Evolutionary conservation across 2,329 filamentous ascomycete genomes (phyloP).

Genomic region (Verticillium nubilum): DNA sequence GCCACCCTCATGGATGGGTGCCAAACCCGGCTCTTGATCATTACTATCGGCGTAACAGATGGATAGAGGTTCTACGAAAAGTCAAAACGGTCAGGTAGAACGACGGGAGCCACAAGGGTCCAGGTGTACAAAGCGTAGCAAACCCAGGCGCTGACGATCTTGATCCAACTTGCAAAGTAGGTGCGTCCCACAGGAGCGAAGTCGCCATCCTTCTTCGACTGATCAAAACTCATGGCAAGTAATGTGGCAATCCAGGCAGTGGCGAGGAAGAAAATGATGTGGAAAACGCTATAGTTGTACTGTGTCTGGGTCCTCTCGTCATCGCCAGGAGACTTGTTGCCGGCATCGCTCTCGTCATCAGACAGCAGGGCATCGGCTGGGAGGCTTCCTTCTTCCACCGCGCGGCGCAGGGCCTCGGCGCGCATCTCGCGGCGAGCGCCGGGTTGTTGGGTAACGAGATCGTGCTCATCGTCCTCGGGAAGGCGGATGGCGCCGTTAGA

Average conservation of each 20-base stretch:
- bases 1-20: not conserved
- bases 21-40: not conserved
- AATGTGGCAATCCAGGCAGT: conserved; percentile 95
- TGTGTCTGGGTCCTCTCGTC: conserved; percentile 87
- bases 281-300: conserved; percentile 95
- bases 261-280: conserved; percentile 94
- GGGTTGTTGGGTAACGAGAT: conserved; percentile 82
- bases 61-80: conserved; percentile 27
- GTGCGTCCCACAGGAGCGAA: conserved; percentile 93
- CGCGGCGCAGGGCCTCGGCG: conserved; percentile 81
- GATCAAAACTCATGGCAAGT: conserved; percentile 66
- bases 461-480: conserved; percentile 75
- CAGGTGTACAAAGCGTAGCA: conserved; percentile 93
- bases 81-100: conserved; percentile 83
- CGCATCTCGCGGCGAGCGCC: conserved; percentile 81
- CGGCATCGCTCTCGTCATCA: conserved; percentile 61
- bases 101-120: conserved; percentile 82
- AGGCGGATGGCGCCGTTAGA: conserved; percentile 51
- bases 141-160: conserved; percentile 96
- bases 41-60: not conserved
- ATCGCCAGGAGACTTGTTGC: conserved; percentile 60
- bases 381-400: conserved; percentile 86
- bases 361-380: conserved; percentile 85
- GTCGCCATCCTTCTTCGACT: conserved; percentile 58
- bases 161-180: conserved; percentile 98